Evolutionary conservation across 1,139 yeast genomes (phyloP).

Genomic region (Geotrichum macrosporum): DNA sequence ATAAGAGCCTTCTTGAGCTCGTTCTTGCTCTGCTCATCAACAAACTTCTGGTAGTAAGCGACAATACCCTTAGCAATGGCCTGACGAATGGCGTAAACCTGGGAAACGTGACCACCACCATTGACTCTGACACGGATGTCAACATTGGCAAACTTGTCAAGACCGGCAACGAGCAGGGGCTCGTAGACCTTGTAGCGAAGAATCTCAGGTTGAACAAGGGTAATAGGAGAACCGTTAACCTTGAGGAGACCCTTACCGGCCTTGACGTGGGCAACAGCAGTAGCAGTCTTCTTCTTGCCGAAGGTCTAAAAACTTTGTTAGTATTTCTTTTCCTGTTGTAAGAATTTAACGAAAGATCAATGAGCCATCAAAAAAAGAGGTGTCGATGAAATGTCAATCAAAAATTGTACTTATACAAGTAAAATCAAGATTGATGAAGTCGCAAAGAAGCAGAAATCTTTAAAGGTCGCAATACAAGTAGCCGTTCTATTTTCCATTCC

Average conservation of each 20-base stretch:
- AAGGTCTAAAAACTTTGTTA: constrained; percentile 59
- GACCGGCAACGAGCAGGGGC: constrained; percentile 96
- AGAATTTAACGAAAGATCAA: no score
- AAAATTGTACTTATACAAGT: no score
- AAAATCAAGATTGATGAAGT: no score
- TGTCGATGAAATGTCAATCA: no score
- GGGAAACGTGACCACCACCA: constrained; percentile 99
- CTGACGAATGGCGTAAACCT: constrained; percentile 99
- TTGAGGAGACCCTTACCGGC: constrained; percentile 99
- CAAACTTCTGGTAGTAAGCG: constrained; percentile 99
- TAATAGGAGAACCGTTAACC: constrained; percentile 99
- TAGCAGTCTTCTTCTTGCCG: constrained; percentile 99
- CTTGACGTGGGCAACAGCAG: constrained; percentile 99
- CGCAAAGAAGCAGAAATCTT: no score
- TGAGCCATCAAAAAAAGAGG: no score
- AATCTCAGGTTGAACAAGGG: constrained; percentile 98
- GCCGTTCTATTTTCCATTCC: no score
- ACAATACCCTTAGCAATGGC: constrained; percentile 99
- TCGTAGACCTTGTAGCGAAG: constrained; percentile 99
- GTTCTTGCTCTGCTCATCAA: constrained; percentile 99
- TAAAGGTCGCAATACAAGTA: no score
- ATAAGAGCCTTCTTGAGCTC: constrained; percentile 98
- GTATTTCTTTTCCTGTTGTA: no score
- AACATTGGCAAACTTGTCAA: constrained; percentile 97
- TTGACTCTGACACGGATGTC: constrained; percentile 98